Evolutionary conservation across 163 green algal species (phyloP).

Genomic region (Botryococcus braunii): DNA sequence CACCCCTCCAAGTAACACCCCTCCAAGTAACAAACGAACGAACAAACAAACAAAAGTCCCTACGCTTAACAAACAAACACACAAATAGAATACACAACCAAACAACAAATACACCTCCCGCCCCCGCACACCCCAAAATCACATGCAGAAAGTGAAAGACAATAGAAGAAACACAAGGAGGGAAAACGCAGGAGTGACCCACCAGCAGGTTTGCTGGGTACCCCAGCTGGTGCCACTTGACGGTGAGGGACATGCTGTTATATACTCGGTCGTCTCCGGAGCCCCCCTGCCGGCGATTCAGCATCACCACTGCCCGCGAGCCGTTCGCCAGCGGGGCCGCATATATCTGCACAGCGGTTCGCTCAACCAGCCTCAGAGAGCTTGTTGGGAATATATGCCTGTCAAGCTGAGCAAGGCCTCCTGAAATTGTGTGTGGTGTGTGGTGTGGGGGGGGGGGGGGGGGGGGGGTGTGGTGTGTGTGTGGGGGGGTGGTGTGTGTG

Average conservation of each 20-base stretch:
- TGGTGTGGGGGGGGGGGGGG: not conserved
- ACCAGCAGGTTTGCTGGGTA: conserved; percentile 3
- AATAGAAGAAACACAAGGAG: not conserved
- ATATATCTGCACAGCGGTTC: conserved; percentile 26
- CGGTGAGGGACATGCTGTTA: conserved; percentile 35
- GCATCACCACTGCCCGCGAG: conserved; percentile 36
- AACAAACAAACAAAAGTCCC: too few species aligned
- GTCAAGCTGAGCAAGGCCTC: not conserved
- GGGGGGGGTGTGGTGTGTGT: not conserved
- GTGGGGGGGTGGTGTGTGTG: not conserved
- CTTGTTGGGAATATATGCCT: not conserved
- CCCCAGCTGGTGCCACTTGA: conserved; percentile 31
- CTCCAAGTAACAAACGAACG: too few species aligned
- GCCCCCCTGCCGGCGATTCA: conserved; percentile 35
- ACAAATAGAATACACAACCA: too few species aligned
- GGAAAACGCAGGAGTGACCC: not conserved
- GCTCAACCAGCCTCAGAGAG: not conserved
- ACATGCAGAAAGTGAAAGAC: not conserved
- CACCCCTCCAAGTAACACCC: too few species aligned
- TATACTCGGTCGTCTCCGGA: conserved; percentile 16
- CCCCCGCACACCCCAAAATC: not conserved
- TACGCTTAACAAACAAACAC: too few species aligned
- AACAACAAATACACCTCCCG: too few species aligned
- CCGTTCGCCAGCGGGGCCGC: conserved; percentile 39
- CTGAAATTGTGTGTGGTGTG: not conserved